Evolutionary conservation across 495 filamentous ascomycete genomes (phyloP).

Genomic region (Podospora appendiculata): DNA sequence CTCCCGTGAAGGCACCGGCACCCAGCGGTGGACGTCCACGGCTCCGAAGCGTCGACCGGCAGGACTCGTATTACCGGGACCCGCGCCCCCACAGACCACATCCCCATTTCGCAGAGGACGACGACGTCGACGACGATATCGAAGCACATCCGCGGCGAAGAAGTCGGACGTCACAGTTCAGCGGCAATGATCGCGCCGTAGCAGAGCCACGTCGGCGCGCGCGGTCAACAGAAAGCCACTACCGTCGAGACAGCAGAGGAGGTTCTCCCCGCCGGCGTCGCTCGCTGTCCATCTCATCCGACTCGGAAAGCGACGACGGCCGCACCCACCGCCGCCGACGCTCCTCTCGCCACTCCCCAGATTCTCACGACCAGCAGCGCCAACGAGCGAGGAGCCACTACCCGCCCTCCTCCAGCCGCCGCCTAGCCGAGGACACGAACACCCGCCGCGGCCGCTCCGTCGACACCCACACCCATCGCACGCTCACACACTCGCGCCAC

Average conservation of each 20-base stretch:
- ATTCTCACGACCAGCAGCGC: neutral
- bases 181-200: too few relatives aligned
- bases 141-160: too few relatives aligned
- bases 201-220: too few relatives aligned
- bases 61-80: neutral
- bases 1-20: neutral
- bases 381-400: neutral
- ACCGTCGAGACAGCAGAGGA: neutral
- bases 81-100: neutral
- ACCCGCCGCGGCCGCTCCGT: too few relatives aligned
- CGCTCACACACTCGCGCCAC: too few relatives aligned
- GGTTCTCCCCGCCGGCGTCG: neutral
- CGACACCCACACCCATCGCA: too few relatives aligned
- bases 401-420: neutral
- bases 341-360: neutral
- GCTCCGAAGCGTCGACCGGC: neutral
- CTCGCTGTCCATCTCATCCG: neutral
- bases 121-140: neutral
- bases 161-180: too few relatives aligned
- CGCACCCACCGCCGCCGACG: neutral
- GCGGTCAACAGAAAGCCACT: neutral
- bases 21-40: neutral
- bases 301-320: neutral
- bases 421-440: too few relatives aligned
- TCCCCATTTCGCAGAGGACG: neutral